phyloP scores from a whole-genome alignment of 2,329 filamentous ascomycete genomes.

The Aureobasidium sp. region DNA sequence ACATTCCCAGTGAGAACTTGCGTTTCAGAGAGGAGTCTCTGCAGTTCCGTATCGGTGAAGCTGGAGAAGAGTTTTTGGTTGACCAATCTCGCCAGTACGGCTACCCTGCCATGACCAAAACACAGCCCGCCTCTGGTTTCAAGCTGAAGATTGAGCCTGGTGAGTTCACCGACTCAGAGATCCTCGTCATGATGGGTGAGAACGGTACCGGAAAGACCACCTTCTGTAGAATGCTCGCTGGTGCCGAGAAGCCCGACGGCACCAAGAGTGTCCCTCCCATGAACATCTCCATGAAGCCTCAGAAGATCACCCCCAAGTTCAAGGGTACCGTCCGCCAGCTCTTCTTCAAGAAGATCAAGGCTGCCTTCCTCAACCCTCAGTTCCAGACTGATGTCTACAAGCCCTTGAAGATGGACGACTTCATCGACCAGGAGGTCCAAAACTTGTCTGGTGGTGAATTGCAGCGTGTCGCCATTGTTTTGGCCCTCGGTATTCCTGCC shows the following conservation, averaged over 20 bases:
- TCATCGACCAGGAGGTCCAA: conserved; percentile 99
- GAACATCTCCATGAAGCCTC: conserved; percentile 99
- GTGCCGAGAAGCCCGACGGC: conserved; percentile 84
- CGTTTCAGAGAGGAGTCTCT: conserved; percentile 96
- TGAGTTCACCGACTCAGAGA: conserved; percentile 94
- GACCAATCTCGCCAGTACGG: conserved; percentile 79
- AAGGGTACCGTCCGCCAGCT: conserved; percentile 93
- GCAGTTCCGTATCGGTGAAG: conserved; percentile 89
- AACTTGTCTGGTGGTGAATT: conserved; percentile 98
- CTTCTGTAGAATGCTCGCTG: conserved; percentile 93
- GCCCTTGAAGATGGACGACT: conserved; percentile 97
- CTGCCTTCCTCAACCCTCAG: conserved; percentile 89
- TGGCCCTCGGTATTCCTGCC: conserved; percentile 89
- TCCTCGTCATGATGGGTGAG: conserved; percentile 99
- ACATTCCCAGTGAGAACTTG: conserved; percentile 96
- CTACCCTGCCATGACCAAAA: conserved; percentile 91
- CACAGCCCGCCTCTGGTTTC: conserved; percentile 66
- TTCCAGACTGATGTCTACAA: conserved; percentile 99
- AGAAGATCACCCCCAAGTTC: conserved; percentile 98
- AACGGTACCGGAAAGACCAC: conserved; percentile 99
- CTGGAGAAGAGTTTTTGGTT: conserved; percentile 76
- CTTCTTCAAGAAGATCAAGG: conserved; percentile 99
- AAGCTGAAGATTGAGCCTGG: conserved; percentile 74
- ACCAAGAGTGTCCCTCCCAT: conserved; percentile 75
- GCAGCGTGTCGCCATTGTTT: conserved; percentile 96